These are phyloP conservation scores for Globisporangium viniferum DNA, from an alignment of 352 stramenopile species.

Conservation along the genomic window DNA sequence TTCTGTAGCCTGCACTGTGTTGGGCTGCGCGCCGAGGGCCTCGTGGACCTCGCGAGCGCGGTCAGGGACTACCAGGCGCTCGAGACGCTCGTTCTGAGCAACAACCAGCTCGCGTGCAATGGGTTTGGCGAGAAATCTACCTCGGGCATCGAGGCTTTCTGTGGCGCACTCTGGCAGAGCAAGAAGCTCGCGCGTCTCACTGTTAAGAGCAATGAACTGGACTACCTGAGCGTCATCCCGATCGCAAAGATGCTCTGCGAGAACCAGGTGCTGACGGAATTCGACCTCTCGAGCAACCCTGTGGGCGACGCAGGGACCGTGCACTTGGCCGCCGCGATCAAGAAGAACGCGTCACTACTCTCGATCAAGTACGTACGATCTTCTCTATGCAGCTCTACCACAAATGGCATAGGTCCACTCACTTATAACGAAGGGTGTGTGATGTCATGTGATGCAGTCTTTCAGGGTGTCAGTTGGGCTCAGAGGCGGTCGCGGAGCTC, in stretches of 20 bases:
- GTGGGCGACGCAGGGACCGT: slow-evolving; percentile 44
- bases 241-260: slow-evolving; percentile 55
- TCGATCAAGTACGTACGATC: slow-evolving; percentile 35
- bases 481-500: slow-evolving; percentile 36
- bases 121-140: slow-evolving; percentile 52
- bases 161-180: slow-evolving; percentile 44
- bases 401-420: no score
- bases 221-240: slow-evolving; percentile 42
- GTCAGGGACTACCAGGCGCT: slow-evolving; percentile 37
- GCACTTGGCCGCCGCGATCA: slow-evolving; percentile 37
- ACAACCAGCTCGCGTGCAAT: slow-evolving; percentile 48
- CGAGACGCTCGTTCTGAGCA: slow-evolving; percentile 46
- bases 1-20: slow-evolving; percentile 28
- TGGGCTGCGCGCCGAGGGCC: slow-evolving; percentile 49
- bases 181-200: slow-evolving; percentile 37
- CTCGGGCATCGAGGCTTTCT: slow-evolving; percentile 53
- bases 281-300: slow-evolving; percentile 50
- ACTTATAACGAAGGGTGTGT: no score
- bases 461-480: slow-evolving; percentile 37
- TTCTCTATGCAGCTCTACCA: no score
- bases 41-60: slow-evolving; percentile 41
- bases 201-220: slow-evolving; percentile 49
- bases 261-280: slow-evolving; percentile 34
- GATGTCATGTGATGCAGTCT: slow-evolving; percentile 15
- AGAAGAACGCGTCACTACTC: slow-evolving; percentile 50